Percentiles rank a stretch among this genome's conserved stretches.
Conservation (phyloP, 2,329 filamentous ascomycete species). For the Iodosphaeria phyllophila region DNA sequence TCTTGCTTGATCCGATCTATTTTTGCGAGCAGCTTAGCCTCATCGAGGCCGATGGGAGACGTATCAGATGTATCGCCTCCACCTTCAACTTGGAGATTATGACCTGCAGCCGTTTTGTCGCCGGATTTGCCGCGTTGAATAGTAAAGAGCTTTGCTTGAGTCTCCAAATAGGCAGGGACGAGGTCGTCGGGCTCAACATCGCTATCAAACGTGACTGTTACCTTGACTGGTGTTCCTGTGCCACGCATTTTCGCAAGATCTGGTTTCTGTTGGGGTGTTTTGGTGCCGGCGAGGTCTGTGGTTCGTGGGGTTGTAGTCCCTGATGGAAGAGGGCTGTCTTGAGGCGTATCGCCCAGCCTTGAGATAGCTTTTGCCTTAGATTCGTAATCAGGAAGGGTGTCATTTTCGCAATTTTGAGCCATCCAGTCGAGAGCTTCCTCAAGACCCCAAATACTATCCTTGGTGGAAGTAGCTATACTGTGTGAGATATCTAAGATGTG, state of each 20-base stretch:
- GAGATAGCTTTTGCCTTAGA: constrained; percentile 16
- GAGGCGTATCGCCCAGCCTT: constrained; percentile 20
- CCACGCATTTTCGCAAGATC: constrained; percentile 11
- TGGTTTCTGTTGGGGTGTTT: constrained; percentile 16
- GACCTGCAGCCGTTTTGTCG: constrained; percentile 19
- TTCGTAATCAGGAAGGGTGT: constrained; percentile 58
- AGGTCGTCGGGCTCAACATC: constrained; percentile 61
- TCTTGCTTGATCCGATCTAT: constrained; percentile 62
- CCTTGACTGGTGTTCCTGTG: constrained; percentile 19
- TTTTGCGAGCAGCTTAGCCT: constrained; percentile 52
- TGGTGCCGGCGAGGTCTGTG: constrained; percentile 14
- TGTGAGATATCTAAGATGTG: constrained; percentile 49
- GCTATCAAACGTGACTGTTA: constrained; percentile 36
- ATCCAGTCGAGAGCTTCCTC: constrained; percentile 84
- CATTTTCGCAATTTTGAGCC: constrained; percentile 51
- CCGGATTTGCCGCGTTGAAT: constrained; percentile 34
- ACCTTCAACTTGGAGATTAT: constrained; percentile 14
- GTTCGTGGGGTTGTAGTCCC: constrained; percentile 29
- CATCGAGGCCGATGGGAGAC: constrained; percentile 22
- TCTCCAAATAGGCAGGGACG: constrained; percentile 56
- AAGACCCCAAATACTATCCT: constrained; percentile 64
- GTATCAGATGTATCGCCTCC: not conserved
- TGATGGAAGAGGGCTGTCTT: constrained; percentile 29
- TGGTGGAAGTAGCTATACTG: constrained; percentile 33
- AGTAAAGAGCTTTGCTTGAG: constrained; percentile 50